Base-by-base conservation (phyloP, 2,329 filamentous ascomycete genomes). In the Blastomyces gilchristii region DNA sequence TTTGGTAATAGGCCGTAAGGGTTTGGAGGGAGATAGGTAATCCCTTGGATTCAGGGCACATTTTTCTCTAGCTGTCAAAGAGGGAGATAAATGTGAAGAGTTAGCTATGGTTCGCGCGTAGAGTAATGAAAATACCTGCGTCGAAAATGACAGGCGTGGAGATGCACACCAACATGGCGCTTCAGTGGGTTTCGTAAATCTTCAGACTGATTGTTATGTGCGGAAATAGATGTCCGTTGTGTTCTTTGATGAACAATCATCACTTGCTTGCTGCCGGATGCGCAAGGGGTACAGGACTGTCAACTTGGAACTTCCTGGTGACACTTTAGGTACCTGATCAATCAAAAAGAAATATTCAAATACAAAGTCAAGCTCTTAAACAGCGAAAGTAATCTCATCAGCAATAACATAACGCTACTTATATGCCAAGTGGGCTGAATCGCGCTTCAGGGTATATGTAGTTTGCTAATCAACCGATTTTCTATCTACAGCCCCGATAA, bases 401-500 rank as follows among this genome's bases (percentile, higher is more conserved):
- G 11, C 2, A 37, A n/a, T 14, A 50, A 37, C 31, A 37, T 11
- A 54, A n/a, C 16, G 31, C 18, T 54, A 12, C 31, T n/a, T 37
- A 37, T n/a, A 54, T 54, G 52, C 12, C 6, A 34, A 9, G 8
- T 34, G 12, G 2, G 2, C 2, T 34, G 18, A 34, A 37, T 34
- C 9, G 22, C 2, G 49, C 11, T 6, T 6, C 16, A 14, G 50
- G 7, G 8, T 7, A 12, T 39, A 22, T 22, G 37, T 12, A 39
- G 18, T n/a, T 39, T 4, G 37, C 18, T 37, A 57, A 39, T n/a
- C 8, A n/a, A 39, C 16, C 16, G 2, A 56, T 6, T 39, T 7
- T 39, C 6, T 12, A 8, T 56, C 58, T 62, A 72, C 64, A 79
- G 67, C 14, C 77, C 76, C 22, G 73, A 73, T 80, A 96, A 77